These are phyloP conservation scores for Didymella glomerata DNA, from an alignment of 2,329 filamentous ascomycete genomes.

Conservation along the genomic window DNA sequence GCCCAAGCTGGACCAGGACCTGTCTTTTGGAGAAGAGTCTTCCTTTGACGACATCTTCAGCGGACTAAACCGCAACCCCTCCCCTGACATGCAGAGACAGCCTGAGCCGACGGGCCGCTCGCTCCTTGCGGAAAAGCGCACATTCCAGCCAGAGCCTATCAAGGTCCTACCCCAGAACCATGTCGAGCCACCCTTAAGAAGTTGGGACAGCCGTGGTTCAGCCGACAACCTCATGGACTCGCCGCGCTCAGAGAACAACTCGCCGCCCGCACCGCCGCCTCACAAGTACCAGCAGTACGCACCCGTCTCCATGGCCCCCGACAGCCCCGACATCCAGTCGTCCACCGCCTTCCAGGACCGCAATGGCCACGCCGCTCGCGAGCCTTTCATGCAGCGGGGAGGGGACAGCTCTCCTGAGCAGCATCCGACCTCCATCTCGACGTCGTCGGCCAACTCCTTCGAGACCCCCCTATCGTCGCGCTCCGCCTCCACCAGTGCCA, in stretches of 20 bases:
- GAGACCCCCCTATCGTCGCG: slow-evolving; percentile 46
- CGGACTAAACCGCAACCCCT: slow-evolving; percentile 42
- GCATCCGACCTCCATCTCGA: slow-evolving; percentile 37
- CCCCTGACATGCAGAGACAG: slow-evolving; percentile 35
- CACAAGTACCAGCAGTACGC: slow-evolving; percentile 48
- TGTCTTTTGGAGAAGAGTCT: slow-evolving; percentile 50
- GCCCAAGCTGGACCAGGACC: slow-evolving; percentile 58
- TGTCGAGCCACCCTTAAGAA: slow-evolving; percentile 60
- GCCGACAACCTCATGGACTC: slow-evolving; percentile 60
- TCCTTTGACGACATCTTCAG: slow-evolving; percentile 61
- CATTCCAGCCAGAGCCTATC: slow-evolving; percentile 54
- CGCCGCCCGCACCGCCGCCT: slow-evolving; percentile 44
- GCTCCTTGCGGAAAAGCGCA: slow-evolving; percentile 47
- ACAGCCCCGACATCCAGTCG: slow-evolving; percentile 43
- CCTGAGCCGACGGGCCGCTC: slow-evolving; percentile 42
- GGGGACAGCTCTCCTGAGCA: slow-evolving; percentile 38
- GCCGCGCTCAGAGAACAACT: slow-evolving; percentile 47
- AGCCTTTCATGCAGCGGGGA: slow-evolving; percentile 35
- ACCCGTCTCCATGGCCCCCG: slow-evolving; percentile 39
- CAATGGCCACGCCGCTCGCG: slow-evolving; percentile 30
- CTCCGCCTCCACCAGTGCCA: slow-evolving; percentile 44
- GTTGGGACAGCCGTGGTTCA: slow-evolving; percentile 62
- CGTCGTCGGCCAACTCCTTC: slow-evolving; percentile 43
- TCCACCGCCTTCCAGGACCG: slow-evolving; percentile 39
- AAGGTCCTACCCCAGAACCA: slow-evolving; percentile 55